Conservation (phyloP, 208 protist species). For the Angomonas ambiguus region DNA sequence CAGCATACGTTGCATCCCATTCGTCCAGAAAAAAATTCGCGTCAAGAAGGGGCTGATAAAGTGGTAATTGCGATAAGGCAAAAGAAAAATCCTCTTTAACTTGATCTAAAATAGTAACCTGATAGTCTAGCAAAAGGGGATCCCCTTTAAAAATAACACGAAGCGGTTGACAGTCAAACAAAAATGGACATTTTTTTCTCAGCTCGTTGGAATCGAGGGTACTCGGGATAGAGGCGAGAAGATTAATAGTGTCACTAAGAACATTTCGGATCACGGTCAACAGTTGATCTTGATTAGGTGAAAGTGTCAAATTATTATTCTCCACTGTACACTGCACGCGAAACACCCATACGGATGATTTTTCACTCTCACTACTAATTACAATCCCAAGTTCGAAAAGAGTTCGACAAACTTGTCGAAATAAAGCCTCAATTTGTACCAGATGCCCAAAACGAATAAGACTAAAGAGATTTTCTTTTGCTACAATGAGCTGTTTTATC, state of each 20-base stretch:
- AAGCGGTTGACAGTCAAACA: not conserved
- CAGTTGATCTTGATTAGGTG: slow-evolving; percentile 39
- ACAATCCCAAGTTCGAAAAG: slow-evolving; percentile 55
- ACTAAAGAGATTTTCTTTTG: slow-evolving; percentile 71
- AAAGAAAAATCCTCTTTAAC: slow-evolving; percentile 24
- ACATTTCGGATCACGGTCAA: slow-evolving; percentile 23
- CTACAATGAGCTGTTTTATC: slow-evolving; percentile 78
- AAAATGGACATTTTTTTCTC: slow-evolving; percentile 7
- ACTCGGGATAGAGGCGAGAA: slow-evolving; percentile 25
- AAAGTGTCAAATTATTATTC: slow-evolving; percentile 32
- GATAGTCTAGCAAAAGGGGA: slow-evolving; percentile 10
- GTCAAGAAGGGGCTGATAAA: slow-evolving; percentile 26
- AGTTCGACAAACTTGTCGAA: slow-evolving; percentile 51
- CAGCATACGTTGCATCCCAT: slow-evolving; percentile 9
- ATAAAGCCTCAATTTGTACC: slow-evolving; percentile 71
- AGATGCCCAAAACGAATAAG: slow-evolving; percentile 77
- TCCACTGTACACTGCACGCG: slow-evolving; percentile 60
- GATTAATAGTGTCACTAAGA: slow-evolving; percentile 30
- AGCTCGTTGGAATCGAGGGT: slow-evolving; percentile 16
- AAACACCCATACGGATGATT: slow-evolving; percentile 60
- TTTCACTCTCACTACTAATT: slow-evolving; percentile 26
- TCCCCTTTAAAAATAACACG: slow-evolving; percentile 3
- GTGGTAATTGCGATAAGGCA: slow-evolving; percentile 17
- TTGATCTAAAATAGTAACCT: slow-evolving; percentile 18
- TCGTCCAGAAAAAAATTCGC: slow-evolving; percentile 28